Conservation (phyloP, 2,329 filamentous ascomycete genomes). For the Neofusicoccum sp. region DNA sequence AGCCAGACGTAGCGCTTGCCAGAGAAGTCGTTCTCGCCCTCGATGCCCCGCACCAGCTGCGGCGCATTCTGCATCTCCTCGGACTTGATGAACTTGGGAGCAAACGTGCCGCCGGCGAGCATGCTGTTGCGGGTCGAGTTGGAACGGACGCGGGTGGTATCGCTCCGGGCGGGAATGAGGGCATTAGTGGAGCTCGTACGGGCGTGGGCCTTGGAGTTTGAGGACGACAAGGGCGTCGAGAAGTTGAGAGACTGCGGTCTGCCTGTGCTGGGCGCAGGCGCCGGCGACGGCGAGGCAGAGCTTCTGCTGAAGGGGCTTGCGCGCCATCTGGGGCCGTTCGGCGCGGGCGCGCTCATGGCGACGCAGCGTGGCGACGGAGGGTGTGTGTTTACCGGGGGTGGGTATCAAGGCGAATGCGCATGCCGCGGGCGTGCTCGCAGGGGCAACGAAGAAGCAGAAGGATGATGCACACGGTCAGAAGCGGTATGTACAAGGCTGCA, state of each 20-base stretch:
- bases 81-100: conserved; percentile 90
- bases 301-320: conserved; percentile 76
- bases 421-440: conserved; percentile 7
- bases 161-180: conserved; percentile 31
- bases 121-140: conserved; percentile 65
- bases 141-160: conserved; percentile 45
- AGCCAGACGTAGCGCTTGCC: conserved; percentile 98
- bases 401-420: conserved; percentile 16
- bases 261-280: conserved; percentile 40
- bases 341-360: conserved; percentile 55
- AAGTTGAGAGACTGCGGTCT: conserved; percentile 77
- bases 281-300: conserved; percentile 63
- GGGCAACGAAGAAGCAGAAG: conserved; percentile 5
- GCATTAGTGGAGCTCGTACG: conserved; percentile 62
- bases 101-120: conserved; percentile 77
- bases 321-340: conserved; percentile 68
- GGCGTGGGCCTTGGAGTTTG: conserved; percentile 55
- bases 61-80: conserved; percentile 67
- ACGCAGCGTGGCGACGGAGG: neutral
- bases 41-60: conserved; percentile 67
- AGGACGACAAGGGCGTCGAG: conserved; percentile 54
- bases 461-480: conserved; percentile 3
- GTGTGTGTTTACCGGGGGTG: neutral
- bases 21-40: conserved; percentile 98
- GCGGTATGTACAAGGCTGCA: conserved; percentile 18